Conservation (phyloP, 1,284 basidiomycete genomes). For the Sporisorium graminicola region DNA sequence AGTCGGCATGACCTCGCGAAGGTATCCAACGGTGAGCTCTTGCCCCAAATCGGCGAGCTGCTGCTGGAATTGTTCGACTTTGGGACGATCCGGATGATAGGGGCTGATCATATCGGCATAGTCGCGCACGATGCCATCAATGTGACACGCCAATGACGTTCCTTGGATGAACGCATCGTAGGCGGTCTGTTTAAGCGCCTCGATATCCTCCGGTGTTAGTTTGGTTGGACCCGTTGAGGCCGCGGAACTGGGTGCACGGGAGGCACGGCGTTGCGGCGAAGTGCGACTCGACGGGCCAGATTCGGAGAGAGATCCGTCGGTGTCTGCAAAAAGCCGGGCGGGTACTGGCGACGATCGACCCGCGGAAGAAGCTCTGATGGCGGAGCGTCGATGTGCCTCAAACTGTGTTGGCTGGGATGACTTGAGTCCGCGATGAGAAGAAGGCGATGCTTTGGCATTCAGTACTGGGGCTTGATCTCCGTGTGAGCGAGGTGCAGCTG, state of each 20-base stretch:
- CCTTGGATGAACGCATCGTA: slow-evolving; percentile 3
- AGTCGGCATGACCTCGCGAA: slow-evolving; percentile 2
- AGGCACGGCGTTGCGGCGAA: slow-evolving; percentile 2
- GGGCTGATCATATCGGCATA: slow-evolving; percentile 1
- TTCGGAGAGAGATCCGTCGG: background rate
- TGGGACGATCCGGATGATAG: background rate
- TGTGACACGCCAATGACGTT: slow-evolving; percentile 9
- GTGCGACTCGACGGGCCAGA: background rate
- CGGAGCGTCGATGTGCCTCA: slow-evolving; percentile 7
- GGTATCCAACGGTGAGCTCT: slow-evolving; percentile 5
- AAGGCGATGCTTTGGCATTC: slow-evolving; percentile 10
- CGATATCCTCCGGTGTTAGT: slow-evolving; percentile 3
- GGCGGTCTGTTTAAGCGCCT: background rate
- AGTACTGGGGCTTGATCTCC: background rate
- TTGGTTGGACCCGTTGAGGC: background rate
- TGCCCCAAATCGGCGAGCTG: slow-evolving; percentile 3
- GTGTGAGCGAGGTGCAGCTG: slow-evolving; percentile 5
- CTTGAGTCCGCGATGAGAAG: background rate
- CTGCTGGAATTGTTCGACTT: slow-evolving; percentile 10
- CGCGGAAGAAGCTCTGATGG: slow-evolving; percentile 6
- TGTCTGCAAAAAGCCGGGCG: background rate
- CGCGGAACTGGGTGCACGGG: slow-evolving; percentile 12
- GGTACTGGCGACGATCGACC: background rate
- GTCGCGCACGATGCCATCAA: slow-evolving; percentile 4
- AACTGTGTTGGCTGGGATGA: slow-evolving; percentile 9